Evolutionary conservation across 352 stramenopile genomes (phyloP), one percentile per base, ranked within the genome.

Genomic region (Pythium rishiriense): DNA sequence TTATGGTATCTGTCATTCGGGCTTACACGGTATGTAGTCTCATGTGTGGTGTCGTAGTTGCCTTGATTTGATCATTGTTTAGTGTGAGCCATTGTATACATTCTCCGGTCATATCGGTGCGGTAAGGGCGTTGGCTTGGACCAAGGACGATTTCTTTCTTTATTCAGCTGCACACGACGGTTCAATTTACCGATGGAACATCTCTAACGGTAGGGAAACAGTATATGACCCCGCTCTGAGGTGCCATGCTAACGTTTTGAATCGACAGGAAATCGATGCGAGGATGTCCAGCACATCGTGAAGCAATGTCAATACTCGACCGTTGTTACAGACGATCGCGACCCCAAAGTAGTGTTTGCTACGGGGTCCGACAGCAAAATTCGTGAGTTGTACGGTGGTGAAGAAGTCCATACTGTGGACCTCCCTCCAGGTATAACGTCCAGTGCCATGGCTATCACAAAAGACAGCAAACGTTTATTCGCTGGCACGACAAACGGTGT

Each of bases 31-130:
- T 93, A 52, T 25, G 64, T 42, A 3, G 1, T 19, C 24, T 11
- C 7, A n/a, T n/a, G n/a, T n/a, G n/a, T n/a, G n/a, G n/a, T n/a
- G n/a, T n/a, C n/a, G n/a, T n/a, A 8, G 3, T 49, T 28, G 3
- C 24, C 19, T 14, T 19, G 25, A 41, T 5, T 28, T 41, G 15
- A 54, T 19, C 26, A 24, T 41, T 19, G 14, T 19, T 24, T 58
- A 88, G 73, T 86, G 76, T 14, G 81, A 92, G 21, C 60, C 74
- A 8, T 49, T 91, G 14, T 74, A 91, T 57, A 93, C 76, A 14
- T 88, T 94, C 62, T 81, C 84, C 1, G 88, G 87, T 0, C 88
- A 96, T 62, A 93, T 96, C 59, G 79, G 83, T 4, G 77, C 83
- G 17, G 85, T 96, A 8, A 71, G 74, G 14, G 80, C 69, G 10